These are phyloP conservation scores for Ceratocystis albifundus DNA, from an alignment of 2,329 filamentous ascomycete species.

Conservation along the genomic window DNA sequence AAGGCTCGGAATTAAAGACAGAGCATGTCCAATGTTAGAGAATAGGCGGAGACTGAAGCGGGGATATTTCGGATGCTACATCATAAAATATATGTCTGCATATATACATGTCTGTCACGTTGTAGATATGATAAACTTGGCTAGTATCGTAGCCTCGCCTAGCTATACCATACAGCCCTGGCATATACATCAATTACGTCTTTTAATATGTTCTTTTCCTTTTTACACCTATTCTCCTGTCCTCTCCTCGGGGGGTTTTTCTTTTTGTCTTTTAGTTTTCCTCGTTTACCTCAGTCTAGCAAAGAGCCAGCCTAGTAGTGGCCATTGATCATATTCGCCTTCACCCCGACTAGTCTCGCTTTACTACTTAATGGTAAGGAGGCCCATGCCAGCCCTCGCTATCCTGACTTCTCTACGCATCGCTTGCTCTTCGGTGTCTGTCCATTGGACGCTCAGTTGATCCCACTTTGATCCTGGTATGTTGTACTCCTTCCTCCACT, in stretches of 20 bases:
- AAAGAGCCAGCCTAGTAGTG: too few relatives aligned
- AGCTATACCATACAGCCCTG: too few relatives aligned
- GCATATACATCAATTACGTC: too few relatives aligned
- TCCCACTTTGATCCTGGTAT: conserved; percentile 54
- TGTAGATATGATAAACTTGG: neutral
- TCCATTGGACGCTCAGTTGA: conserved; percentile 55
- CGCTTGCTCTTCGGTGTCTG: conserved; percentile 52
- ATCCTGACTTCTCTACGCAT: conserved; percentile 45
- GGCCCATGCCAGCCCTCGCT: conserved; percentile 52
- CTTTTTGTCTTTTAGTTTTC: neutral
- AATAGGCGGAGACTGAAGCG: too few relatives aligned
- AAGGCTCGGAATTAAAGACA: conserved; percentile 59
- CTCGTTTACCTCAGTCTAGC: too few relatives aligned
- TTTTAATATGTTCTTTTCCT: neutral
- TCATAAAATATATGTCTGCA: too few relatives aligned
- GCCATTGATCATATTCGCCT: neutral
- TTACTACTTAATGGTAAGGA: conserved; percentile 50
- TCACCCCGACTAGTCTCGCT: neutral
- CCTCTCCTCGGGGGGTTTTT: neutral
- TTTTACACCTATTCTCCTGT: neutral
- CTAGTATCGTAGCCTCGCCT: too few relatives aligned
- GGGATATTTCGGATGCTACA: too few relatives aligned
- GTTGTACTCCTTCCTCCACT: conserved; percentile 54
- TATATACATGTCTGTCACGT: neutral
- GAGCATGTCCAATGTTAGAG: neutral